Evolutionary conservation across 106 monocot genomes (phyloP), one percentile per base, ranked within the genome.

Genomic region (Ottelia alismoides): DNA sequence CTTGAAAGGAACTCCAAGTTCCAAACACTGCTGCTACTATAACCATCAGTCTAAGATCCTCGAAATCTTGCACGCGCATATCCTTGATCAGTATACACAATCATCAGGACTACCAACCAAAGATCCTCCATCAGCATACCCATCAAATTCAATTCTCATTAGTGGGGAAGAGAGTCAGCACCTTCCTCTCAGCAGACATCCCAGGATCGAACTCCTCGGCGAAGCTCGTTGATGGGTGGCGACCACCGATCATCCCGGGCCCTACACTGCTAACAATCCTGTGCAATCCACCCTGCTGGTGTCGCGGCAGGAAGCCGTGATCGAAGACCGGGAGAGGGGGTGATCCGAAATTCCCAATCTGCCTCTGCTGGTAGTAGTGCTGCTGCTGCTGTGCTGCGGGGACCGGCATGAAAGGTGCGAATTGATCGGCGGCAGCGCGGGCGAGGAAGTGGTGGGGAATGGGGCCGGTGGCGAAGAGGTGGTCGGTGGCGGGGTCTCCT

Each of bases 131-230:
- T n/a, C n/a, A 11, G 11, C 40, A 52, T 60, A 64, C 65, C 64
- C 26, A 53, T 56, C 56, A 47, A n/a, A 45, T 43, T 73, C 73
- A 80, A 69, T 88, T 84, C 5, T 86, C 88, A 17, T 70, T 66
- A 0, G 81, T 82, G 0, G 96, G 96, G 53, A 96, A 96, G 24
- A 96, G 78, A 18, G 88, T 85, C 27, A 96, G 66, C 60, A 78
- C 88, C 44, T 59, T 78, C 31, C 81, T 64, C 46, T 66, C 87
- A 3, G 69, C 68, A 2, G 30, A 52, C 21, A 55, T 62, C 20
- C 54, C 76, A 11, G 68, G 60, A 25, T 84, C 80, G 31, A 75
- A 56, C 44, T 80, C 87, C 14, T 83, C 87, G 45, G 5, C 67
- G 43, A 66, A 82, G 24, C 75, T 64, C 43, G 57, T 69, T 9